Conservation (phyloP, 2,329 filamentous ascomycete species). For the Penicillium glabrum region DNA sequence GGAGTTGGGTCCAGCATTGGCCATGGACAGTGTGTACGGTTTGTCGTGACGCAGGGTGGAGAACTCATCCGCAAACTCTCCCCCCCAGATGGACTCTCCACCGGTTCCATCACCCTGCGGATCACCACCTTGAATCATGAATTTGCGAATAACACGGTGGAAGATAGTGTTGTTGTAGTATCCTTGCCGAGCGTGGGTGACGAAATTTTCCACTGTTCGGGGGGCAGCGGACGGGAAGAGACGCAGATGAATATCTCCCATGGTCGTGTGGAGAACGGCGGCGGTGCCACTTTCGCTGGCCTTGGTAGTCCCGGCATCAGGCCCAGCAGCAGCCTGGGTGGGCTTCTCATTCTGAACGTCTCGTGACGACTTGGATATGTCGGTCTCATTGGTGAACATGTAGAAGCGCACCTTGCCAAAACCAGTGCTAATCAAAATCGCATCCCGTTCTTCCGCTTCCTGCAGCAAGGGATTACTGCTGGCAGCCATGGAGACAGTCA, state of each 20-base stretch:
- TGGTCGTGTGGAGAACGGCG: slow-evolving; percentile 86
- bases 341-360: slow-evolving; percentile 97
- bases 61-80: slow-evolving; percentile 89
- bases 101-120: slow-evolving; percentile 86
- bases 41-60: slow-evolving; percentile 89
- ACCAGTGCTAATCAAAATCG: slow-evolving; percentile 81
- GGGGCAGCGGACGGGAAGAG: slow-evolving; percentile 92
- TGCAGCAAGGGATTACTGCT: slow-evolving; percentile 89
- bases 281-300: slow-evolving; percentile 71
- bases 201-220: slow-evolving; percentile 95
- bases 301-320: slow-evolving; percentile 55
- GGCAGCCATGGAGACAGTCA: slow-evolving; percentile 96
- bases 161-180: slow-evolving; percentile 99
- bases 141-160: slow-evolving; percentile 94
- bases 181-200: slow-evolving; percentile 80
- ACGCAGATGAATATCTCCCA: slow-evolving; percentile 90
- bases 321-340: slow-evolving; percentile 56
- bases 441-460: slow-evolving; percentile 86
- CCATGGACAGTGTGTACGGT: slow-evolving; percentile 95
- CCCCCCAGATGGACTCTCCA: slow-evolving; percentile 89
- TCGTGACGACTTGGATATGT: slow-evolving; percentile 77
- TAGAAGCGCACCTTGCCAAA: slow-evolving; percentile 91
- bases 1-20: slow-evolving; percentile 91
- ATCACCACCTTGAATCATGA: slow-evolving; percentile 92
- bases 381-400: slow-evolving; percentile 92